These are phyloP conservation scores for Lipomyces kockii DNA, from an alignment of 805 yeast species.

Conservation along the genomic window DNA sequence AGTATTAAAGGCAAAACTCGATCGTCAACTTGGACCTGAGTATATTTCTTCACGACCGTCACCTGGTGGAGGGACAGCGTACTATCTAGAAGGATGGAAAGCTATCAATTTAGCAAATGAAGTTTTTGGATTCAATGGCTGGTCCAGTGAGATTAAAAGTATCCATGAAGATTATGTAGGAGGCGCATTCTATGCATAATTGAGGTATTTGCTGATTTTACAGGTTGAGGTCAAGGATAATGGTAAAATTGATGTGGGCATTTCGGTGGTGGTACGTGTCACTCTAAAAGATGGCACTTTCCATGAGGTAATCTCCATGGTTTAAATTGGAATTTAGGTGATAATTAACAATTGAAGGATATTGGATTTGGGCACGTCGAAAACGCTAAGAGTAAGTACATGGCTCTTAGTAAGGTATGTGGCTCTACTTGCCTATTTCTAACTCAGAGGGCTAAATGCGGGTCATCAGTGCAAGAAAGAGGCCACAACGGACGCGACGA, in stretches of 20 bases:
- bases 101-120: constrained; percentile 74
- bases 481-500: constrained; percentile 83
- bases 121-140: constrained; percentile 78
- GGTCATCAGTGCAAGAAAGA: constrained; percentile 64
- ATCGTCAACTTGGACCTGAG: constrained; percentile 60
- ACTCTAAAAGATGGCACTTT: constrained; percentile 79
- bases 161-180: constrained; percentile 62
- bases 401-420: constrained; percentile 66
- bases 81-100: constrained; percentile 76
- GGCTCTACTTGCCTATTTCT: background rate
- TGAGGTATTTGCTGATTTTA: background rate
- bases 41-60: constrained; percentile 65
- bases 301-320: constrained; percentile 52
- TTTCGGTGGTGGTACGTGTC: constrained; percentile 59
- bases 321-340: background rate
- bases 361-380: constrained; percentile 76
- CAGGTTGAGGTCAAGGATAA: constrained; percentile 5
- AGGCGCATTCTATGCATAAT: background rate
- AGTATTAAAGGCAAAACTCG: constrained; percentile 40
- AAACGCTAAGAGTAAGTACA: constrained; percentile 56
- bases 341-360: constrained; percentile 45
- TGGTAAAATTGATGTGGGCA: constrained; percentile 30
- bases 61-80: constrained; percentile 57
- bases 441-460: background rate
- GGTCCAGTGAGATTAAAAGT: constrained; percentile 67